These are phyloP conservation scores for Amphibolis antarctica DNA, from an alignment of 106 monocot genomes.

Conservation along the genomic window DNA sequence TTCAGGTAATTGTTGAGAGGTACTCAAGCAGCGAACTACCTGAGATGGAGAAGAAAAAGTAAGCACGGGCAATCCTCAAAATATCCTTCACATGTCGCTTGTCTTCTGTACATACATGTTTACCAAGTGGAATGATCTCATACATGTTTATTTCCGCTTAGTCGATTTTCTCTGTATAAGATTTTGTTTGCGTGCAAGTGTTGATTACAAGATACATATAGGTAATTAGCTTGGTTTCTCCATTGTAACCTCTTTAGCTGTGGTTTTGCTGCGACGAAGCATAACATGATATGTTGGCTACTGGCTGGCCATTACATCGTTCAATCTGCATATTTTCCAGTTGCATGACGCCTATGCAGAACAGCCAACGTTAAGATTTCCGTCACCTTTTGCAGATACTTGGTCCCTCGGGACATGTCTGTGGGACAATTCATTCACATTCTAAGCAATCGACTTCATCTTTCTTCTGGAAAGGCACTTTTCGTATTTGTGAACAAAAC, in stretches of 20 bases:
- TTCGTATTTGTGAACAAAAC: conserved; percentile 84
- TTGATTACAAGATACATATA: too few relatives aligned
- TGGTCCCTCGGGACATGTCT: conserved; percentile 78
- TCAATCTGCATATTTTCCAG: too few relatives aligned
- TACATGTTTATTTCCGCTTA: too few relatives aligned
- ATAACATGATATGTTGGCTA: too few relatives aligned
- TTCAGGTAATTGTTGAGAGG: conserved; percentile 68
- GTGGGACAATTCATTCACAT: conserved; percentile 85
- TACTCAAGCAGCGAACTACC: conserved; percentile 53
- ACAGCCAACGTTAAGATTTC: neutral
- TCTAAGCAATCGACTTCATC: conserved; percentile 53
- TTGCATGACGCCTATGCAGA: too few relatives aligned
- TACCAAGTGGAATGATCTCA: too few relatives aligned
- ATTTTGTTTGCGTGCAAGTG: too few relatives aligned
- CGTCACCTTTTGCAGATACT: conserved; percentile 30
- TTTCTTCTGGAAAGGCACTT: conserved; percentile 67
- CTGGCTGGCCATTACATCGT: too few relatives aligned
- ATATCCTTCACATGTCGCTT: neutral
- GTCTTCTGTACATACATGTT: too few relatives aligned
- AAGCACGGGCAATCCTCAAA: conserved; percentile 3
- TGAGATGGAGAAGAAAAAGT: conserved; percentile 78
- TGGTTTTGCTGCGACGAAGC: too few relatives aligned
- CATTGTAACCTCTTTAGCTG: too few relatives aligned
- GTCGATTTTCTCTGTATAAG: too few relatives aligned
- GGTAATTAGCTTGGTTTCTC: neutral